Evolutionary conservation across 208 protist species (phyloP).

Genomic region (Trypanosoma scelopori): DNA sequence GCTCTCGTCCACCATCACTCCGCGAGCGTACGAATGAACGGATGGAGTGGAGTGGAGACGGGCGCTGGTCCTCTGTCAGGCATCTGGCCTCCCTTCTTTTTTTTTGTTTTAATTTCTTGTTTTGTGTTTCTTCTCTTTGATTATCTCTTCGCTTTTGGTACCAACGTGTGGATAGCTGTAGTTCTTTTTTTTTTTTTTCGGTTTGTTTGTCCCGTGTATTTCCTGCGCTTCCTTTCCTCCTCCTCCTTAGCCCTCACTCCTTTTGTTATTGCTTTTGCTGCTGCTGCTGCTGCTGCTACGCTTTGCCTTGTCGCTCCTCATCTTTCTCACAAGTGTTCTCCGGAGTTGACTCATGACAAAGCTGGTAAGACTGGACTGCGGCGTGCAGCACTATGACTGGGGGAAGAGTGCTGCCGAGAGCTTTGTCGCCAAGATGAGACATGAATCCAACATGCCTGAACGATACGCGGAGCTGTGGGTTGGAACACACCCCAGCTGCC

Average conservation of each 20-base stretch:
- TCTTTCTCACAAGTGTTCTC: neutral
- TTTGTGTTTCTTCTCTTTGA: no score
- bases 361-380: conserved; percentile 44
- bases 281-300: neutral
- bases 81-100: no score
- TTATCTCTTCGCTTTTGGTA: neutral
- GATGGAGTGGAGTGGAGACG: no score
- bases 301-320: conserved; percentile 7
- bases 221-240: no score
- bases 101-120: no score
- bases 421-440: conserved; percentile 83
- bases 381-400: conserved; percentile 86
- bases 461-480: conserved; percentile 97
- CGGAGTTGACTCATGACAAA: conserved; percentile 8
- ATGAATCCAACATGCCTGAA: conserved; percentile 39
- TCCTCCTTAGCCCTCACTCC: no score
- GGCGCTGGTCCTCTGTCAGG: no score
- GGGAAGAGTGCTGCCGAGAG: conserved; percentile 77
- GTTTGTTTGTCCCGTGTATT: conserved; percentile 2
- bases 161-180: no score
- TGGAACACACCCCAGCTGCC: conserved; percentile 94
- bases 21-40: no score
- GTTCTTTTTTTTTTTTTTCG: no score
- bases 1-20: no score
- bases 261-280: conserved; percentile 8